Percentiles rank a stretch among this genome's conserved stretches.
These are phyloP conservation scores for Wickerhamomyces sp. DNA, from an alignment of 1,139 yeast species.

Conservation along the genomic window DNA sequence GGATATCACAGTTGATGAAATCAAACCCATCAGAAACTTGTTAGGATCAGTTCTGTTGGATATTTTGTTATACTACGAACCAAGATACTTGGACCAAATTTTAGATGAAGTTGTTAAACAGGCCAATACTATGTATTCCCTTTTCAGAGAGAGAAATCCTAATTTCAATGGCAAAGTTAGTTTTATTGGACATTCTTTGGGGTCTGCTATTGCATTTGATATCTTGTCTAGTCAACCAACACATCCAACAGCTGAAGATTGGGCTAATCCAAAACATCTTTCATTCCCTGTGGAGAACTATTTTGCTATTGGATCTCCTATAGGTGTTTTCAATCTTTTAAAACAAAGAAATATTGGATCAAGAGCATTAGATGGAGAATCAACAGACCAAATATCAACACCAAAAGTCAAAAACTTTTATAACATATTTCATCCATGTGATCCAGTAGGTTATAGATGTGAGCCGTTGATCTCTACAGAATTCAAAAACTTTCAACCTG, in stretches of 20 bases:
- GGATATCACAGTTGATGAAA: constrained; percentile 77
- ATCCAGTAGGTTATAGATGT: constrained; percentile 80
- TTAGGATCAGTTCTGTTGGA: constrained; percentile 87
- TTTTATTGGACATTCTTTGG: constrained; percentile 85
- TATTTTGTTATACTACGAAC: constrained; percentile 79
- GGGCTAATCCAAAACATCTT: constrained; percentile 31
- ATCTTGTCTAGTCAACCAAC: constrained; percentile 56
- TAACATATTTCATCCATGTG: constrained; percentile 83
- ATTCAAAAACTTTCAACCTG: constrained; percentile 56
- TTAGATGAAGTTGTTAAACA: constrained; percentile 62
- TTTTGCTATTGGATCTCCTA: constrained; percentile 86
- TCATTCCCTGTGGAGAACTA: constrained; percentile 69
- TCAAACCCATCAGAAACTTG: constrained; percentile 68
- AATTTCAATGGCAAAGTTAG: constrained; percentile 75
- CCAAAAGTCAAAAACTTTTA: constrained; percentile 61
- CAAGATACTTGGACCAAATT: constrained; percentile 59
- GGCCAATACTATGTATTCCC: constrained; percentile 61
- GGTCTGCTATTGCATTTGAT: constrained; percentile 82
- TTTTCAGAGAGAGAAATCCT: constrained; percentile 63
- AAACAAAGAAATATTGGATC: constrained; percentile 48
- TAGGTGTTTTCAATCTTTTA: constrained; percentile 76
- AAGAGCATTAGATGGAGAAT: constrained; percentile 10
- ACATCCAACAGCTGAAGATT: constrained; percentile 10
- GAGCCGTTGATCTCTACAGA: constrained; percentile 69
- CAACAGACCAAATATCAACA: constrained; percentile 13